Evolutionary conservation across 257 asterid species (phyloP), one percentile per base, ranked within the genome.

Genomic region (Ballota nigra): DNA sequence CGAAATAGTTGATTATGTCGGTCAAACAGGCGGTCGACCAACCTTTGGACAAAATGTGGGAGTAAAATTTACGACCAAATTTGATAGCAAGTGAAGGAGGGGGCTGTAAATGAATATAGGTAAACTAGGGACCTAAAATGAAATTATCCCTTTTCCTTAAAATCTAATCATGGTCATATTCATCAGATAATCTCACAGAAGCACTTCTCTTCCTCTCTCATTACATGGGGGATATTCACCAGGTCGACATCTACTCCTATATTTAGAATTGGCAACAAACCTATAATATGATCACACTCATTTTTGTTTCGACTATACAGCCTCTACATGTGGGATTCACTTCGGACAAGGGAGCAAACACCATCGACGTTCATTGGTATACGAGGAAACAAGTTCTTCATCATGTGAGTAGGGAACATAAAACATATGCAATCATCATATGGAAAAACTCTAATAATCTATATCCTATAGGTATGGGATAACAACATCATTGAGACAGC

Each of bases 151-250:
- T 29, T 57, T 19, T 68, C 24, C 45, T 68, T 66, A 11, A 66
- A 20, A 66, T 3, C 4, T 55, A 13, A 67, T 28, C 62, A 67
- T 62, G 28, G 55, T 18, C 2, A 10, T 16, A 38, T 75, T 73
- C 41, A 74, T 69, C 92, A 93, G 97, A 89, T 81, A 91, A 91
- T 79, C 88, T 91, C 63, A 94, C 97, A 8, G 92, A 91, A 77
- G 87, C 98, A 72, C 93, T 94, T 61, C 83, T 91, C 24, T 94
- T 94, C 83, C 87, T 91, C 23, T 88, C 98, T 12, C 98, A 94
- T 79, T 89, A 81, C 76, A 75, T 94, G 31, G 97, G 99, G 29
- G 99, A 94, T 77, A 83, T 94, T 71, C 99, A 94, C 83, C 99
- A 91, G 96, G 98, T 92, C 26, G 2, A 43, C 22, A n/a, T 4